Base-by-base conservation (phyloP, 345 rosid genomes). In the Cardiospermum halicacabum region DNA sequence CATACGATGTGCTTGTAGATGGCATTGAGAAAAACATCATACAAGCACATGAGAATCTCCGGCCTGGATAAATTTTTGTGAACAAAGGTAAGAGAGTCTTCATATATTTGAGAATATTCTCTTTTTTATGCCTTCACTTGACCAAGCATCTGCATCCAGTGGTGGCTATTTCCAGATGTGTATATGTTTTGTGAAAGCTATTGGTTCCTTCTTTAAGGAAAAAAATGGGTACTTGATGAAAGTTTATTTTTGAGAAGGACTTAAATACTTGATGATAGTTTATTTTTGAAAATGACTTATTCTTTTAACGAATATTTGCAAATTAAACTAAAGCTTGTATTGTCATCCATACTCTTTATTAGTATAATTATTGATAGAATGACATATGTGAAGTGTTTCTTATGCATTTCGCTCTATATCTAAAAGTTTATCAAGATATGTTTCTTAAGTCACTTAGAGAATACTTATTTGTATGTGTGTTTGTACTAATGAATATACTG, bases 41-140 rank as follows among this genome's bases (percentile, higher is more conserved):
- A 37, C 85, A 81, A 75, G 99, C 99, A 78, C 99, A 94, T 58
- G 87, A 89, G 64, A 91, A 89, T 80, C 89, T 94, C 45, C 91
- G 79, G 30, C 87, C 91, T 0, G 99, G 96, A 74, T 84, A 95
- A 49, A 66, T 94, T 72, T 80, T 81, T 58, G 73, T 89, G 68
- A 91, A 85, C 64, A 83, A 74, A 60, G 99, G 99, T 89, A 62
- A 76, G 70, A 54, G 25, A 45, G 30, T 59, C 69, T 48, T 51
- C 53, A 43, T 53, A 31, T 36, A 26, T 37, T 56, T 65, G 27
- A 62, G 42, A 11, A 26, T n/a, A 47, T 70, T 51, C 53, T 26
- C 16, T n/a, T n/a, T 59, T 43, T 54, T 49, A 21, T 60, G 22
- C 21, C 30, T 68, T n/a, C 50, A 53, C 13, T 59, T 51, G 39